phyloP scores from a whole-genome alignment of 805 yeast genomes.

The Candida insectalens region DNA sequence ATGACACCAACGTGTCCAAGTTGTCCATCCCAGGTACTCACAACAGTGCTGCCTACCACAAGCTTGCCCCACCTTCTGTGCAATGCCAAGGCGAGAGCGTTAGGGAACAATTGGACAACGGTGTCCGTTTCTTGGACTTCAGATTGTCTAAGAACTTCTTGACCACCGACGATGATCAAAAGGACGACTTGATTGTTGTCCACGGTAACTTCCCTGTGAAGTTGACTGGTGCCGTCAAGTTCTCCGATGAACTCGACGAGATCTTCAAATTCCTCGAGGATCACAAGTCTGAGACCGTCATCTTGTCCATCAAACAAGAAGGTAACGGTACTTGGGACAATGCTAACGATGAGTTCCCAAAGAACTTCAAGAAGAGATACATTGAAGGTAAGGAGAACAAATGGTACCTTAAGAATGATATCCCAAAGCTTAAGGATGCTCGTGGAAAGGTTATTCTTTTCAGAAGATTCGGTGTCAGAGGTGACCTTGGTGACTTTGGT shows the following conservation, averaged over 20 bases:
- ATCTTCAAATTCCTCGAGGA: conserved; percentile 45
- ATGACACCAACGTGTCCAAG: conserved; percentile 39
- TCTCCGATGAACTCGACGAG: conserved; percentile 43
- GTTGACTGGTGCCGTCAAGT: conserved; percentile 44
- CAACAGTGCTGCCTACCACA: conserved; percentile 64
- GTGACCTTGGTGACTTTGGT: conserved; percentile 36
- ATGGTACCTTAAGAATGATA: conserved; percentile 49
- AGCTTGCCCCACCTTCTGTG: conserved; percentile 59
- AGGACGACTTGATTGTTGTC: conserved; percentile 50
- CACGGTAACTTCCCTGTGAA: conserved; percentile 74
- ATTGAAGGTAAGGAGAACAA: conserved; percentile 37
- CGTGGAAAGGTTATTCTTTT: conserved; percentile 61
- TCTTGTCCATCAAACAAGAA: conserved; percentile 66
- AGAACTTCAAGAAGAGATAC: conserved; percentile 48
- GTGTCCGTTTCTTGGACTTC: conserved; percentile 68
- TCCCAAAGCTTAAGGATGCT: conserved; percentile 52
- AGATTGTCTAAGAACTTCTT: conserved; percentile 52
- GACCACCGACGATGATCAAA: conserved; percentile 28
- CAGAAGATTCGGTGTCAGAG: conserved; percentile 60
- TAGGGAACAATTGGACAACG: conserved; percentile 54
- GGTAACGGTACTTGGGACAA: conserved; percentile 56
- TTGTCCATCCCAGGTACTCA: conserved; percentile 80
- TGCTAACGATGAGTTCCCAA: conserved; percentile 54
- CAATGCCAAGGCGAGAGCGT: conserved; percentile 62
- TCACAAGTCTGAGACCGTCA: conserved; percentile 49